A percentile compares a stretch with the other conserved stretches of the same genome.
These are phyloP conservation scores for Mortierella sp. DNA, from an alignment of 371 early-diverging fungal genomes.

Conservation along the genomic window DNA sequence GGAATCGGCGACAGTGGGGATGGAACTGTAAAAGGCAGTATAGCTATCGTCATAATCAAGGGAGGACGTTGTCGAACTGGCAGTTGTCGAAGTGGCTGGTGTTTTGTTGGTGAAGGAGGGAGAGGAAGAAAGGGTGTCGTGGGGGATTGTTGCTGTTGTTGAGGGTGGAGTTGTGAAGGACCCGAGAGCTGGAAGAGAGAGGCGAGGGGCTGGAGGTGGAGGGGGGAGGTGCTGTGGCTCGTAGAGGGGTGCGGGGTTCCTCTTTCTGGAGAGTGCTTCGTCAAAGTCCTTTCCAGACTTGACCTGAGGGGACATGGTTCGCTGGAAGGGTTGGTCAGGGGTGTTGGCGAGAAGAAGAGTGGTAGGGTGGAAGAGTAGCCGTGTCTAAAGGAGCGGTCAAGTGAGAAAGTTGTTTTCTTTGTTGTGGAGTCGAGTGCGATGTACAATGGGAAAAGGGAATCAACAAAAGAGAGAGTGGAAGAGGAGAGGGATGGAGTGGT, in stretches of 20 bases:
- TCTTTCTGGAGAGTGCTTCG: neutral
- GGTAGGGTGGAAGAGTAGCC: no score
- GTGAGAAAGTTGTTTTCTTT: neutral
- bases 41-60: slow-evolving; percentile 2
- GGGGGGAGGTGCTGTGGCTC: slow-evolving; percentile 4
- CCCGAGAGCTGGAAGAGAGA: neutral
- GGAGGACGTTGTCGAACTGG: neutral
- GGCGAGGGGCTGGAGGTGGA: slow-evolving; percentile 8
- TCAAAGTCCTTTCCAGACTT: slow-evolving; percentile 9
- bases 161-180: neutral
- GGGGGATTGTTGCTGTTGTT: neutral
- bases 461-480: neutral
- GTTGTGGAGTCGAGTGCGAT: neutral
- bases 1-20: slow-evolving; percentile 3
- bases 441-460: neutral
- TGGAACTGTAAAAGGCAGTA: slow-evolving; percentile 9
- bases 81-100: neutral
- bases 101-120: neutral
- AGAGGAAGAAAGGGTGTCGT: neutral
- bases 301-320: slow-evolving; percentile 2
- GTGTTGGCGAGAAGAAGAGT: neutral
- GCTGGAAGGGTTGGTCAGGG: neutral
- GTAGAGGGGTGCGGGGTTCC: neutral
- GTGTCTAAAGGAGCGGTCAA: neutral
- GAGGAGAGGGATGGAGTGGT: neutral